A percentile compares a stretch with the other conserved stretches of the same genome.
Conservation (phyloP, 805 yeast species). For the Candida coleopterorum region DNA sequence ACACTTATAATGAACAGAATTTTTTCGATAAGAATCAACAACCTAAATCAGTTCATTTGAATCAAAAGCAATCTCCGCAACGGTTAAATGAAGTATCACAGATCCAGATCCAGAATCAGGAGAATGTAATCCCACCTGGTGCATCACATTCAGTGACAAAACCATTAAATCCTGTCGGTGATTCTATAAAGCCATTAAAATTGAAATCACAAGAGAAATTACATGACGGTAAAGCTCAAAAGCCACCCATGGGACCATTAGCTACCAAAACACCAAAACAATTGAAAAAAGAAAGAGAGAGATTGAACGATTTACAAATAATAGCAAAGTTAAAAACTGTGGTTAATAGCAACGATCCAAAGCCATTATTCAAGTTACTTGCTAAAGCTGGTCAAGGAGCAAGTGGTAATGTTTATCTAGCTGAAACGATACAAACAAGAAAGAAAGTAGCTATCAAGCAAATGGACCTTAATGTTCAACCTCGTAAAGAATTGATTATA, state of each 20-base stretch:
- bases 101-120: not conserved
- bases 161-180: slow-evolving; percentile 10
- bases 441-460: slow-evolving; percentile 91
- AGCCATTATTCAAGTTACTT: slow-evolving; percentile 68
- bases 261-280: slow-evolving; percentile 34
- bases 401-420: slow-evolving; percentile 89
- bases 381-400: slow-evolving; percentile 98
- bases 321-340: slow-evolving; percentile 78
- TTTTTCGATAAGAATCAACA: not conserved
- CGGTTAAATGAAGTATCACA: slow-evolving; percentile 9
- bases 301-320: slow-evolving; percentile 79
- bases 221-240: slow-evolving; percentile 1
- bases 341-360: slow-evolving; percentile 82
- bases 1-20: not conserved
- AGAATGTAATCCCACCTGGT: slow-evolving; percentile 5
- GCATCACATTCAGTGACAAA: slow-evolving; percentile 10
- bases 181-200: slow-evolving; percentile 23
- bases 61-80: slow-evolving; percentile 17
- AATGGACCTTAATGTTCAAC: slow-evolving; percentile 87
- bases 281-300: slow-evolving; percentile 36
- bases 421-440: slow-evolving; percentile 56
- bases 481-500: slow-evolving; percentile 89
- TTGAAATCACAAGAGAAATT: slow-evolving; percentile 12
- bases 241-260: slow-evolving; percentile 9
- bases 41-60: slow-evolving; percentile 8